phyloP scores from a whole-genome alignment of 345 rosid species.

The Populus ilicifolia region DNA sequence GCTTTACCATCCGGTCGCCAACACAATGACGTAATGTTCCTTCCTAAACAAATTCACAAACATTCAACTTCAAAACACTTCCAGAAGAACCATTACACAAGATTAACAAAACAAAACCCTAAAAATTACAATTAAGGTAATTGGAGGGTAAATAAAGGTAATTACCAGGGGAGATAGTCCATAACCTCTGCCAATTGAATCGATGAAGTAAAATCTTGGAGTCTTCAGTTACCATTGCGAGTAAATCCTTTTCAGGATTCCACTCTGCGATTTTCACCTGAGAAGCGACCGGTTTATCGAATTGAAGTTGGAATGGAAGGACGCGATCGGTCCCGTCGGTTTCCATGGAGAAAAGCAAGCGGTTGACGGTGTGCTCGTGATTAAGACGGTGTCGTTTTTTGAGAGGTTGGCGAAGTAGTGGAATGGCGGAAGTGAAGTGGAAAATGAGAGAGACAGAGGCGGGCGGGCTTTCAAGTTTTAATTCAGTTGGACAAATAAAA shows the following conservation, averaged over 20 bases:
- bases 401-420: not conserved
- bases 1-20: constrained; percentile 95
- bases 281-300: constrained; percentile 74
- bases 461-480: not conserved
- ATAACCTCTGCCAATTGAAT: constrained; percentile 89
- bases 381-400: not conserved
- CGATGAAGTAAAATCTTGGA: constrained; percentile 71
- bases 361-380: not conserved
- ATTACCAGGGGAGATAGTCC: constrained; percentile 72
- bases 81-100: not conserved
- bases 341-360: constrained; percentile 40
- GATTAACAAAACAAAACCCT: not conserved
- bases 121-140: not conserved
- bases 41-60: constrained; percentile 39
- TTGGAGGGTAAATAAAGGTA: not conserved
- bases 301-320: constrained; percentile 80
- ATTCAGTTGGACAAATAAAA: not conserved
- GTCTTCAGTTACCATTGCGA: constrained; percentile 80
- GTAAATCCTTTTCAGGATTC: constrained; percentile 83
- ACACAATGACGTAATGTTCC: constrained; percentile 58
- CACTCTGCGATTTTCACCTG: constrained; percentile 82
- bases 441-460: not conserved
- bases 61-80: not conserved
- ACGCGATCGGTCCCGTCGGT: constrained; percentile 50
- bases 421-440: not conserved